Conservation (phyloP, 441 rosid species). For the Populus trichocarpa region DNA sequence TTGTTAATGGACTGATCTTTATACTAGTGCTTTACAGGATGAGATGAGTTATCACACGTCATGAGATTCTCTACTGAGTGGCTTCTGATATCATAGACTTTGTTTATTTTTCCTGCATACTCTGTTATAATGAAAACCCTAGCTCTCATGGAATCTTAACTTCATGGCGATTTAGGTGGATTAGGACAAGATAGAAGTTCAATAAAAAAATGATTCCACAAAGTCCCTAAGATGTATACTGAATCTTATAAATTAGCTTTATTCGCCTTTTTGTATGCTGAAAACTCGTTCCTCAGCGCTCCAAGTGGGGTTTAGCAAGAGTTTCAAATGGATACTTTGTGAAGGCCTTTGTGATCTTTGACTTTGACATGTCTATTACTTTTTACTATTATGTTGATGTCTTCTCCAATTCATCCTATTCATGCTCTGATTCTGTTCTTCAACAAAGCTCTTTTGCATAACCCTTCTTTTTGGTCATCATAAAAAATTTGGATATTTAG, state of each 20-base stretch:
- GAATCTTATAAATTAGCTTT: neutral
- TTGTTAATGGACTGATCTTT: neutral
- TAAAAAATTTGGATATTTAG: too few species aligned
- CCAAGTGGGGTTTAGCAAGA: neutral
- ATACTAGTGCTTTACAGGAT: neutral
- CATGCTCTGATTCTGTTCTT: too few species aligned
- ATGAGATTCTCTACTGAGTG: neutral
- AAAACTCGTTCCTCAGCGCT: neutral
- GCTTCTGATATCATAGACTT: neutral
- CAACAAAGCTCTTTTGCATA: too few species aligned
- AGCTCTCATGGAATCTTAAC: neutral
- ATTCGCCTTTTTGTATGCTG: neutral
- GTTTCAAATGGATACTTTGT: neutral
- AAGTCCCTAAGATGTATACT: neutral
- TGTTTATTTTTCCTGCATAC: neutral
- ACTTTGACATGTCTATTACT: neutral
- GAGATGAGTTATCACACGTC: neutral
- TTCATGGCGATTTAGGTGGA: neutral
- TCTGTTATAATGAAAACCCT: neutral
- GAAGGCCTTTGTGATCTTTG: neutral
- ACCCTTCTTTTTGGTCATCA: too few species aligned
- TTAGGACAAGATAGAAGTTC: neutral
- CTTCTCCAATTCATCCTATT: neutral
- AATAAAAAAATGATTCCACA: neutral
- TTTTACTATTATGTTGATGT: too few species aligned